Evolutionary conservation across 306 rosid species (phyloP).

Genomic region (Trifolium fragiferum): DNA sequence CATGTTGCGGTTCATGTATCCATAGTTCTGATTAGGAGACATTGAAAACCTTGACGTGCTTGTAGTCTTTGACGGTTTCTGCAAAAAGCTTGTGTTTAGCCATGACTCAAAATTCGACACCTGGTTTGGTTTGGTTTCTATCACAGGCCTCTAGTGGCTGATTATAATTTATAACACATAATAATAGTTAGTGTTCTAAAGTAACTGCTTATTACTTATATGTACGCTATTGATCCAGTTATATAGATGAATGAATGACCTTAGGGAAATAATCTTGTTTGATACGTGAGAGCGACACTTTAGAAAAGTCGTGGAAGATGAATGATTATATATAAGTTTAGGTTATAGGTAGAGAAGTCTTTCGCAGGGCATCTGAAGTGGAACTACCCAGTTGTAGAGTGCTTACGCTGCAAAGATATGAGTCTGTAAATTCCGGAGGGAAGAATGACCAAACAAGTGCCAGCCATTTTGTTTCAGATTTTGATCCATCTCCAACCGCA

Average conservation of each 20-base stretch:
- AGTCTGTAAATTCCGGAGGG: slow-evolving; percentile 1
- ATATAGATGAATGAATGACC: not conserved
- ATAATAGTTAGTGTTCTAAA: not conserved
- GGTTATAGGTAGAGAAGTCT: slow-evolving; percentile 30
- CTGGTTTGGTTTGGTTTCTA: not conserved
- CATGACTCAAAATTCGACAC: not conserved
- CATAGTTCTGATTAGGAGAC: not conserved
- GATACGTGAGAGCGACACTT: slow-evolving; percentile 2
- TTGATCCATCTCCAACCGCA: slow-evolving; percentile 2
- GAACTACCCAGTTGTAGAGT: slow-evolving; percentile 31
- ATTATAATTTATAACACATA: not conserved
- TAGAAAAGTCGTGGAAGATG: slow-evolving; percentile 12
- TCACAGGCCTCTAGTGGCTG: not conserved
- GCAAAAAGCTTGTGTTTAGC: not conserved
- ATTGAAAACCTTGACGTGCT: not conserved
- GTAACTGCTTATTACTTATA: slow-evolving; percentile 14
- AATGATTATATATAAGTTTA: slow-evolving; percentile 22
- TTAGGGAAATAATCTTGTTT: slow-evolving; percentile 3
- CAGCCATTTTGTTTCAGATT: slow-evolving; percentile 6
- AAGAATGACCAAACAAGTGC: slow-evolving; percentile 8
- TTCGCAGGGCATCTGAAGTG: slow-evolving; percentile 42
- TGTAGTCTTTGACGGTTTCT: not conserved
- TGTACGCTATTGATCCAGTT: not conserved
- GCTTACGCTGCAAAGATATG: not conserved
- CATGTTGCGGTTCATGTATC: not conserved